Base-by-base conservation (phyloP, 805 yeast genomes). In the Torulaspora maleeae region DNA sequence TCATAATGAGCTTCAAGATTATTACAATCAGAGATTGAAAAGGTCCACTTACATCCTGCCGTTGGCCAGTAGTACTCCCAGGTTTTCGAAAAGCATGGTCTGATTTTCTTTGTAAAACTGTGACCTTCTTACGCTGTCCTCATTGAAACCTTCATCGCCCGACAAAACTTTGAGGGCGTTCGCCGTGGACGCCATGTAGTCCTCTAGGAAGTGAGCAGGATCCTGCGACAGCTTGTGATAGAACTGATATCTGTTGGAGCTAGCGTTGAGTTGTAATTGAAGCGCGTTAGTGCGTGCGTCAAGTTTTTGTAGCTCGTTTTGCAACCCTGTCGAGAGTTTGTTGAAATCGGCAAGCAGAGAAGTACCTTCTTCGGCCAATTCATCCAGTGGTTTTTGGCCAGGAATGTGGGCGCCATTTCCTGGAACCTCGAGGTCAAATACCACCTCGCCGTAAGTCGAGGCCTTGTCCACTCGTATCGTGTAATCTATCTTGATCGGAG, bases 91-190 rank as follows among this genome's bases (percentile, higher is more conserved):
- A 44, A 93, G 71, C 55, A 85, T 70, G 50, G 86, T 87, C 56
- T 87, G 90, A 35, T 80, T 78, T 10, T 66, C 63, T 34, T 63
- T 63, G 66, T 85, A 93, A 66, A 83, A 93, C 13, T 81, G 80
- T 3, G 96, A 79, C 57, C 84, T 78, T 69, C 99, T 80, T 4
- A 88, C 95, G 16, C 78, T 73, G 61, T 90, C 97, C 68, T 91
- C 97, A 60, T 82, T 82, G 66, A 82, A 85, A 8, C 90, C 91
- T 56, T 86, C 93, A 56, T 93, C 98, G 53, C 95, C 89, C 48
- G 88, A 78, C 52, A 93, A 73, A 11, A 91, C 85, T 67, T 85
- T 89, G 59, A 93, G 74, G 38, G 91, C 86, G 48, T 88, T 86
- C 12, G 88, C 74, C 64, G 93, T 95, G 36, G 88, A 82, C 36